phyloP scores from a whole-genome alignment of 148 eudicot species.

The Chenopodium suecicum region DNA sequence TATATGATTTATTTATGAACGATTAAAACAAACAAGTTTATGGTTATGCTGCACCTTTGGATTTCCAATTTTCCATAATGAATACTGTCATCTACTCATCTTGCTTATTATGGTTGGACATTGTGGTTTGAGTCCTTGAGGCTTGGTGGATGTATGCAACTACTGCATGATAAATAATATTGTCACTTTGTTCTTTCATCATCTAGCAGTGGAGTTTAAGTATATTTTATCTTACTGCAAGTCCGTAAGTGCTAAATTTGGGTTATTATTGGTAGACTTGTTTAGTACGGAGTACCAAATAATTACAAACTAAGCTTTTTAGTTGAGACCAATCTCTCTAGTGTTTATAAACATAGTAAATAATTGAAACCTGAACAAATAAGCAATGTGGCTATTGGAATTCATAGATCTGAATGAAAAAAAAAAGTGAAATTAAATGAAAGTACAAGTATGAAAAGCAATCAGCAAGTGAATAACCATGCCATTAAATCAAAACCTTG shows the following conservation, averaged over 20 bases:
- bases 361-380: background rate
- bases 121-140: background rate
- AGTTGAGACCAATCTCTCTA: background rate
- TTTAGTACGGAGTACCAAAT: too few relatives aligned
- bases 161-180: too few relatives aligned
- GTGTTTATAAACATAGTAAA: background rate
- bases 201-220: background rate
- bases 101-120: background rate
- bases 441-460: background rate
- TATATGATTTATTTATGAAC: background rate
- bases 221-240: background rate
- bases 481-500: background rate
- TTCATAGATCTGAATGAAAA: background rate
- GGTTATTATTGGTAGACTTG: too few relatives aligned
- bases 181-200: background rate
- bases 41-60: background rate
- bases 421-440: background rate
- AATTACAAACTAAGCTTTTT: too few relatives aligned
- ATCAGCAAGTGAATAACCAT: background rate
- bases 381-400: background rate
- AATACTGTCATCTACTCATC: background rate
- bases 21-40: background rate
- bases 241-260: too few relatives aligned
- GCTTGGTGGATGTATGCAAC: background rate
- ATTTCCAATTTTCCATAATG: background rate